Percentiles rank a stretch among this genome's conserved stretches.
phyloP scores from a whole-genome alignment of 1,139 yeast genomes.

The Citeromyces siamensis region DNA sequence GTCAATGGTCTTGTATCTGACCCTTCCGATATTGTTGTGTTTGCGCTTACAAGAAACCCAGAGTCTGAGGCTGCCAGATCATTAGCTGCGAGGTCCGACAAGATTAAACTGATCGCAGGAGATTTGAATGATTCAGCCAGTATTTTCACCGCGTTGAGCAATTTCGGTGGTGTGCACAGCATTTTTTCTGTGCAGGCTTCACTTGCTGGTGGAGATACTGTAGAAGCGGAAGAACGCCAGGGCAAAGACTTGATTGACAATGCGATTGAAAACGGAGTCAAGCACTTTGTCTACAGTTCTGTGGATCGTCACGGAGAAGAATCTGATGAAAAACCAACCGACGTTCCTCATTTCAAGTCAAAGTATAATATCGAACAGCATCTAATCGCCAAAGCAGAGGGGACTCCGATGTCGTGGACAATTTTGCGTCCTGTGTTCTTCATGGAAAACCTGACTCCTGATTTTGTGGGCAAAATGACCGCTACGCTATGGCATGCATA shows the following conservation, averaged over 20 bases:
- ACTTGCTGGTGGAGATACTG: neutral
- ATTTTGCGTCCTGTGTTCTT: neutral
- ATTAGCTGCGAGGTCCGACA: neutral
- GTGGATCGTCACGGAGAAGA: neutral
- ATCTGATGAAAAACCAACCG: neutral
- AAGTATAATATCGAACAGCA: neutral
- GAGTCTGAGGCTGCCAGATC: neutral
- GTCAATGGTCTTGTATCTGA: neutral
- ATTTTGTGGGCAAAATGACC: neutral
- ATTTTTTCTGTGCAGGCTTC: conserved; percentile 1
- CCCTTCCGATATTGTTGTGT: neutral
- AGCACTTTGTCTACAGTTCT: neutral
- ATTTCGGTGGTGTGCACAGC: neutral
- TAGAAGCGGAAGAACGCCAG: neutral
- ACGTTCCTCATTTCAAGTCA: neutral
- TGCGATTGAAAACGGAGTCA: neutral
- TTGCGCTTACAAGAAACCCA: conserved; percentile 1
- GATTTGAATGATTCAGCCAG: neutral
- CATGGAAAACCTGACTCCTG: neutral
- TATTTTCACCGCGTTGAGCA: neutral
- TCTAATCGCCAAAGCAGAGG: neutral
- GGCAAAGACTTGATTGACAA: neutral
- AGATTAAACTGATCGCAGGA: neutral
- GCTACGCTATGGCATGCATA: neutral
- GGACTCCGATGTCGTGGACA: neutral